A percentile compares a stretch with the other conserved stretches of the same genome.
Conservation (phyloP, 352 stramenopile species). For the Pythium sukuiense region DNA sequence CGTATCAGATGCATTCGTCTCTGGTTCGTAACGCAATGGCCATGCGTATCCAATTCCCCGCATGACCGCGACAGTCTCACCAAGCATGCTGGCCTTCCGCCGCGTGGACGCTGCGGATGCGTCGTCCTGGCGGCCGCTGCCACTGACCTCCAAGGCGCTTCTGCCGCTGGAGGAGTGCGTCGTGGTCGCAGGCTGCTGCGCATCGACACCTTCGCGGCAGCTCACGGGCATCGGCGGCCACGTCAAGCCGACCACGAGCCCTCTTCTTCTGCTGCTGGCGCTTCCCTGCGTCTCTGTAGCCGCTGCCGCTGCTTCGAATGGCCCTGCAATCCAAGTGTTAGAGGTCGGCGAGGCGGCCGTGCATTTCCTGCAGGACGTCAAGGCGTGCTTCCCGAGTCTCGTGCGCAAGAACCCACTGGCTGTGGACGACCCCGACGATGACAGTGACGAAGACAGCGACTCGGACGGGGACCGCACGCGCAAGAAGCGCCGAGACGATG, state of each 20-base stretch:
- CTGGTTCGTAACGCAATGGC: background rate
- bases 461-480: constrained; percentile 10
- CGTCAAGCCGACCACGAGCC: constrained; percentile 44
- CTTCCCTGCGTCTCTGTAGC: constrained; percentile 20
- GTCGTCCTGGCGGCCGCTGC: constrained; percentile 21
- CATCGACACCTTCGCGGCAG: constrained; percentile 33
- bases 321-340: constrained; percentile 33
- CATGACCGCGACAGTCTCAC: background rate
- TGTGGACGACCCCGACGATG: constrained; percentile 27
- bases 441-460: constrained; percentile 27
- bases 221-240: constrained; percentile 61
- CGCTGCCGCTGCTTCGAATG: background rate
- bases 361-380: constrained; percentile 50
- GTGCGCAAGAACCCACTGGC: constrained; percentile 51
- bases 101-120: background rate
- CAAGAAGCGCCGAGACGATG: background rate
- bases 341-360: constrained; percentile 60
- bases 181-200: constrained; percentile 47
- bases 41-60: background rate
- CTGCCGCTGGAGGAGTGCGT: constrained; percentile 61
- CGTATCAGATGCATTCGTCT: background rate
- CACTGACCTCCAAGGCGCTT: constrained; percentile 34
- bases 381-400: constrained; percentile 65
- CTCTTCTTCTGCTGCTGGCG: constrained; percentile 49
- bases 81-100: background rate